Percentiles rank a stretch among this genome's conserved stretches.
Conservation (phyloP, 495 filamentous ascomycete species). For the Penicillium pancosmium region DNA sequence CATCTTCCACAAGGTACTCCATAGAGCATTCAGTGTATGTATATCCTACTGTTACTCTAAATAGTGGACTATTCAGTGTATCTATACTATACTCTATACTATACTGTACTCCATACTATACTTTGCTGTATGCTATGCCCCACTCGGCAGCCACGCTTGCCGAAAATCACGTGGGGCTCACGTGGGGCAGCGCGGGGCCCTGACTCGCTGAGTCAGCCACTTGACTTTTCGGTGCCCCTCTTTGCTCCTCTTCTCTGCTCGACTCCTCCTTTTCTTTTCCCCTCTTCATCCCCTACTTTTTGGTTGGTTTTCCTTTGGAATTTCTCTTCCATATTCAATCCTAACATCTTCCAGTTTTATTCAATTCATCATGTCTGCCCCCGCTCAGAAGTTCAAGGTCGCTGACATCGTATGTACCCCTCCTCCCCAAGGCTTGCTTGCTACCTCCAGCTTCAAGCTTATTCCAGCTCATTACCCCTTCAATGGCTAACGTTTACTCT, state of each 20-base stretch:
- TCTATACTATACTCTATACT: too few relatives aligned
- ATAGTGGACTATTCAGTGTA: too few relatives aligned
- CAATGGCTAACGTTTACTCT: conserved; percentile 26
- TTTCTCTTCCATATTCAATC: conserved; percentile 3
- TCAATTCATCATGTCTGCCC: conserved; percentile 58
- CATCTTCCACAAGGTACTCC: too few relatives aligned
- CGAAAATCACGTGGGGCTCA: conserved; percentile 7
- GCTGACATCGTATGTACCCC: conserved; percentile 76
- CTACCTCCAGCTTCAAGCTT: neutral
- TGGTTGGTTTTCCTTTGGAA: conserved; percentile 8
- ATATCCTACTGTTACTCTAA: too few relatives aligned
- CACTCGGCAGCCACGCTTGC: conserved; percentile 9
- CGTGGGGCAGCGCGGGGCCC: conserved; percentile 2
- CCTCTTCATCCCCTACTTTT: conserved; percentile 9
- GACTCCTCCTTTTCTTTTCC: conserved; percentile 11
- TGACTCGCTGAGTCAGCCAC: neutral
- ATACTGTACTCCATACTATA: too few relatives aligned
- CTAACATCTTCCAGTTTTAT: conserved; percentile 6
- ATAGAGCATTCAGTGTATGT: too few relatives aligned
- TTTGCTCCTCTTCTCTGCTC: conserved; percentile 18
- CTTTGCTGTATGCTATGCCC: neutral
- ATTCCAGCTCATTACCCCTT: neutral
- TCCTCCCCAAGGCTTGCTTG: neutral
- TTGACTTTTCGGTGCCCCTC: conserved; percentile 13
- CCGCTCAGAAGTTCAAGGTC: conserved; percentile 95